phyloP scores from a whole-genome alignment of 345 rosid genomes.

The Noccaea bulbosa region DNA sequence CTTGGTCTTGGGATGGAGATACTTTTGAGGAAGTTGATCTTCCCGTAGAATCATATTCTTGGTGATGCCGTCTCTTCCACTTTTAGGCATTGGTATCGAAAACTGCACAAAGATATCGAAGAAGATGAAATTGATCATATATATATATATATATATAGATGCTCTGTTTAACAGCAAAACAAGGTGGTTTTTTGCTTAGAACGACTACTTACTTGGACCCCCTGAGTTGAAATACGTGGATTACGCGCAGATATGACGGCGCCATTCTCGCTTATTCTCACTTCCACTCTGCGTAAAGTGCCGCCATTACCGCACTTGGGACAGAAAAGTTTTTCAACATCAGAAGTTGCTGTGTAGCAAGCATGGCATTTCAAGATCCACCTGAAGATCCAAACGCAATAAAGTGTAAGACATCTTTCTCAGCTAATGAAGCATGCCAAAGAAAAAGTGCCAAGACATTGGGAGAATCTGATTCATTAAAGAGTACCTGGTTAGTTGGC shows the following conservation, averaged over 20 bases:
- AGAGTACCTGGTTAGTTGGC: conserved; percentile 75
- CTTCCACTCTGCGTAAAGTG: conserved; percentile 81
- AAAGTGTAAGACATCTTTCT: conserved; percentile 24
- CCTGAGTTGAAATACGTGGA: conserved; percentile 73
- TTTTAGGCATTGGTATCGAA: conserved; percentile 86
- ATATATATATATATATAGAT: neutral
- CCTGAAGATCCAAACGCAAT: conserved; percentile 49
- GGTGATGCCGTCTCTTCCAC: conserved; percentile 88
- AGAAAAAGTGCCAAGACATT: neutral
- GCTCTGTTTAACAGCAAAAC: neutral
- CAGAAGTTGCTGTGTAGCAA: conserved; percentile 86
- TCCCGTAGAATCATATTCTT: conserved; percentile 82
- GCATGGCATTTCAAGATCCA: conserved; percentile 98
- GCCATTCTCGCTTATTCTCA: conserved; percentile 85
- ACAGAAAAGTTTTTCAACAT: conserved; percentile 81
- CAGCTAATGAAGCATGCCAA: neutral
- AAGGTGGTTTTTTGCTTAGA: neutral
- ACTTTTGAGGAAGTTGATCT: conserved; percentile 92
- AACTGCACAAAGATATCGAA: conserved; percentile 55
- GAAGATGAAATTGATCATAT: conserved; percentile 9
- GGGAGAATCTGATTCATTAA: neutral
- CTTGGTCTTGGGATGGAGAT: conserved; percentile 80
- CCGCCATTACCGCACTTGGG: conserved; percentile 98
- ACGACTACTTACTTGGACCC: conserved; percentile 69
- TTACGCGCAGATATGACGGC: conserved; percentile 63